Evolutionary conservation across 1,139 yeast species (phyloP).

Genomic region (Saccharomyces hybrid): DNA sequence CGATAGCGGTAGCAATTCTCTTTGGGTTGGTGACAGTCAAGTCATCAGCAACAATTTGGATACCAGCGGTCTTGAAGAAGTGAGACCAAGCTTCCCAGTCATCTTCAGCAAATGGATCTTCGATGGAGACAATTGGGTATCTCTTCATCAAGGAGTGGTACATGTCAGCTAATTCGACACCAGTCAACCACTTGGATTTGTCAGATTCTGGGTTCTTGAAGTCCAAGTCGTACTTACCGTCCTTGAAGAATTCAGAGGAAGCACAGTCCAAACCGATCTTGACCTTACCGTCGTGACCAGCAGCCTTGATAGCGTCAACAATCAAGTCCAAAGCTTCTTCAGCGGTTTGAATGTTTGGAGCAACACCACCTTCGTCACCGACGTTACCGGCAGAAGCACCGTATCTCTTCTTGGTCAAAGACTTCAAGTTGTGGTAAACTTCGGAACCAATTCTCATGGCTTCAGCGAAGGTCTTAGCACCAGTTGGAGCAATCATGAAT

Average conservation of each 20-base stretch:
- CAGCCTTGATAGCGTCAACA: conserved; percentile 73
- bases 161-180: conserved; percentile 75
- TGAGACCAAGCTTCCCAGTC: conserved; percentile 97
- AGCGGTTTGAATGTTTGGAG: conserved; percentile 89
- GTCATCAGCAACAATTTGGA: conserved; percentile 95
- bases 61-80: conserved; percentile 66
- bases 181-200: conserved; percentile 80
- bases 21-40: conserved; percentile 95
- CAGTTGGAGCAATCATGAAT: conserved; percentile 95
- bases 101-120: conserved; percentile 98
- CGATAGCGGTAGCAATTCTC: conserved; percentile 90
- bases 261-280: conserved; percentile 92
- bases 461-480: conserved; percentile 81
- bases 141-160: conserved; percentile 70
- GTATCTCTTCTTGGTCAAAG: conserved; percentile 83
- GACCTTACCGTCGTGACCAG: conserved; percentile 90
- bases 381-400: conserved; percentile 98
- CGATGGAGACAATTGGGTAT: conserved; percentile 95
- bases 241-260: conserved; percentile 92
- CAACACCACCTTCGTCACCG: conserved; percentile 99
- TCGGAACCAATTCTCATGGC: conserved; percentile 94
- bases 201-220: conserved; percentile 94
- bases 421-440: conserved; percentile 91
- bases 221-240: conserved; percentile 93
- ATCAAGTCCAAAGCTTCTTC: conserved; percentile 93